Evolutionary conservation across 345 rosid genomes (phyloP).

Genomic region (Linum lewisii): DNA sequence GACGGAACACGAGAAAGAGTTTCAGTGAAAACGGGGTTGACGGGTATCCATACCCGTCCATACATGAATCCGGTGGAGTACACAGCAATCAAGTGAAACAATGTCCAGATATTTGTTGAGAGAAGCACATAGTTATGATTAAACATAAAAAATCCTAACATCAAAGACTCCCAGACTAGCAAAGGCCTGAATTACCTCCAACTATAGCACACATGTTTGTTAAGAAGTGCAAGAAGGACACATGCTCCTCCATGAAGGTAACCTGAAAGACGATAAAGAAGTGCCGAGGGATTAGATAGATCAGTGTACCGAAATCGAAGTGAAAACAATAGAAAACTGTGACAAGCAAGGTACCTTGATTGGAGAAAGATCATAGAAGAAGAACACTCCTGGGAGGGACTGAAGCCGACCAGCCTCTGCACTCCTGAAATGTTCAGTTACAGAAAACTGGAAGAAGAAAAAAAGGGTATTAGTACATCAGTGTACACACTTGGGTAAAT

Average conservation of each 20-base stretch:
- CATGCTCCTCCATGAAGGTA: conserved; percentile 67
- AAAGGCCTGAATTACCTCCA: conserved; percentile 73
- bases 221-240: conserved; percentile 86
- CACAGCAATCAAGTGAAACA: no score
- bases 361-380: conserved; percentile 97
- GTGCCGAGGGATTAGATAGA: not conserved
- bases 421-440: conserved; percentile 74
- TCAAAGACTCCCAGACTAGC: no score
- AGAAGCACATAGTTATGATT: no score
- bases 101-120: no score
- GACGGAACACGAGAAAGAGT: no score
- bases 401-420: conserved; percentile 56
- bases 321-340: not conserved
- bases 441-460: conserved; percentile 60
- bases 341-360: conserved; percentile 54
- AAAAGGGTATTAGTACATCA: conserved; percentile 4
- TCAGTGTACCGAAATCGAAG: not conserved
- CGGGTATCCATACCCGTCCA: no score
- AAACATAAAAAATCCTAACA: no score
- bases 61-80: no score
- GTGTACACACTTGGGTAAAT: no score
- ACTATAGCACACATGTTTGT: conserved; percentile 91
- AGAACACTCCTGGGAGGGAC: conserved; percentile 81
- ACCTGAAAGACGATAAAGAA: conserved; percentile 41
- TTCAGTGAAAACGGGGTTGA: no score